Percentiles rank a stretch among this genome's conserved stretches.
These are phyloP conservation scores for Pseudogymnoascus sp. DNA, from an alignment of 2,329 filamentous ascomycete species.

Conservation along the genomic window DNA sequence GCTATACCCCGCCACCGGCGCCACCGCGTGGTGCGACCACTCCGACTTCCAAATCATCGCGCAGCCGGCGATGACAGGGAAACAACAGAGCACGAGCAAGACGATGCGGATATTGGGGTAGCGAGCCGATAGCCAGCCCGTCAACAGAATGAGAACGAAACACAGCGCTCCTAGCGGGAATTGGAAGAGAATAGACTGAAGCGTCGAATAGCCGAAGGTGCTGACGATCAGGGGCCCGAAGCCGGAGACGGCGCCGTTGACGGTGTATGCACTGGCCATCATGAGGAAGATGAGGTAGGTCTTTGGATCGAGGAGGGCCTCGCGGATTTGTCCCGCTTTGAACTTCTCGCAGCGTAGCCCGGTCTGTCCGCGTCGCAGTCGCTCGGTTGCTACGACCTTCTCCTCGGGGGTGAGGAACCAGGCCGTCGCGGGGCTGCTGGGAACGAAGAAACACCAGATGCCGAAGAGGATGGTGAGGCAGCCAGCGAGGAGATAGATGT, in stretches of 20 bases:
- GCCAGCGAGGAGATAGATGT: conserved; percentile 63
- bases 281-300: conserved; percentile 59
- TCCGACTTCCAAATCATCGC: conserved; percentile 61
- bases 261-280: conserved; percentile 54
- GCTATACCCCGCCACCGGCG: conserved; percentile 64
- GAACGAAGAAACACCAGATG: conserved; percentile 57
- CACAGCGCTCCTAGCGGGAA: conserved; percentile 68
- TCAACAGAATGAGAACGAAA: conserved; percentile 58
- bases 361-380: conserved; percentile 56
- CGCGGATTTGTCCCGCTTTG: conserved; percentile 52
- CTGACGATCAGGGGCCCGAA: conserved; percentile 68
- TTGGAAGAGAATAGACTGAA: conserved; percentile 65
- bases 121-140: conserved; percentile 57
- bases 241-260: conserved; percentile 65
- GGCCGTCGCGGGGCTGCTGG: conserved; percentile 59
- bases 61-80: conserved; percentile 70
- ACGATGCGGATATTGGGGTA: conserved; percentile 58
- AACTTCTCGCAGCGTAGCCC: conserved; percentile 56
- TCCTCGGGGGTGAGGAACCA: conserved; percentile 64
- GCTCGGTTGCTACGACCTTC: conserved; percentile 57
- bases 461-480: conserved; percentile 59
- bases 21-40: conserved; percentile 58
- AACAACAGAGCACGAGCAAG: conserved; percentile 59
- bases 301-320: conserved; percentile 54
- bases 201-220: conserved; percentile 60